These are phyloP conservation scores for Boletus rex-veris DNA, from an alignment of 768 basidiomycete genomes.

Conservation along the genomic window DNA sequence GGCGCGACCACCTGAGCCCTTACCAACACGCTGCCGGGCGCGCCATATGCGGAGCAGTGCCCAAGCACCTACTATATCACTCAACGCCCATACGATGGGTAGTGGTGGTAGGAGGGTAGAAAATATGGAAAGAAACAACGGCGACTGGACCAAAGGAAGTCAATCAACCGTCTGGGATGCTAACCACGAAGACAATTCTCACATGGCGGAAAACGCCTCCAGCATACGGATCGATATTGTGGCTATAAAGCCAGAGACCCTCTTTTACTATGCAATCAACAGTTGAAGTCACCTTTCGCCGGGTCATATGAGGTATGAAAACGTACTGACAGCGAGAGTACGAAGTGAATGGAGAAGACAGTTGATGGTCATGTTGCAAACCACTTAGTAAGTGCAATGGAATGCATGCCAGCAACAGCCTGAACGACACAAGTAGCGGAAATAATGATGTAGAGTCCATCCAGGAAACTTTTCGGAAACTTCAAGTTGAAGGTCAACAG, in stretches of 20 bases:
- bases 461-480: background rate
- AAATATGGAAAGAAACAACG: slow-evolving; percentile 73
- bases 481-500: no score
- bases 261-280: slow-evolving; percentile 64
- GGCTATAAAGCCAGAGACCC: slow-evolving; percentile 75
- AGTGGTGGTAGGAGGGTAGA: slow-evolving; percentile 61
- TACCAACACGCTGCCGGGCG: slow-evolving; percentile 49
- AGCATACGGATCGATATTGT: slow-evolving; percentile 83
- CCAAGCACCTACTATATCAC: slow-evolving; percentile 67
- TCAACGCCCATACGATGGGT: slow-evolving; percentile 65
- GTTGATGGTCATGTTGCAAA: slow-evolving; percentile 67
- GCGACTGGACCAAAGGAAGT: slow-evolving; percentile 52
- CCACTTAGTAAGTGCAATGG: slow-evolving; percentile 40
- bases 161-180: background rate
- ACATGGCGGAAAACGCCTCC: slow-evolving; percentile 88
- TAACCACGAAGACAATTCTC: slow-evolving; percentile 25
- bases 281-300: background rate
- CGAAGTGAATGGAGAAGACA: slow-evolving; percentile 79
- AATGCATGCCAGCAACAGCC: slow-evolving; percentile 52
- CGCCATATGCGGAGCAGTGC: slow-evolving; percentile 67
- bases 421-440: slow-evolving; percentile 23
- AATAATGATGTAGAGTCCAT: slow-evolving; percentile 6
- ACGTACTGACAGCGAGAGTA: slow-evolving; percentile 64
- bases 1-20: slow-evolving; percentile 45
- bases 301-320: background rate